Base-by-base conservation (phyloP, 257 asterid species). In the Solanum medicagineum region DNA sequence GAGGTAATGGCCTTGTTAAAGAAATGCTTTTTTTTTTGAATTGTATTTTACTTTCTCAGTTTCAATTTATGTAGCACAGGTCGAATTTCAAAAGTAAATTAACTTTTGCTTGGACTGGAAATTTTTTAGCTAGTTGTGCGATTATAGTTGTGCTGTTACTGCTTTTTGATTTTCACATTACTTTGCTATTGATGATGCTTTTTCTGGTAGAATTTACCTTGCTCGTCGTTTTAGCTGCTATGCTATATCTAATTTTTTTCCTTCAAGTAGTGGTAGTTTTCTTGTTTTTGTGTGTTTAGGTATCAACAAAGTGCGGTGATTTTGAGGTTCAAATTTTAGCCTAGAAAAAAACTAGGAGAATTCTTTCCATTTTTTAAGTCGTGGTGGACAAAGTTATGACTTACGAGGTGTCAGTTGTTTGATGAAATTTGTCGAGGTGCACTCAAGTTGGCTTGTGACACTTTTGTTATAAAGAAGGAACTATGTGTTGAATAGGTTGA, bases 1-100 rank as follows among this genome's bases (percentile, higher is more conserved):
- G 98, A 93, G 98, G 98, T 95, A 70, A 4, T 49, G 20, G 12
- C 8, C 56, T 63, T 63, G 40, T 24, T 63, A 63, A 63, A 24
- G 17, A 63, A 63, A 16, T 63, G 19, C 9, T 9, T 26, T 24
- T 62, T 9, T 26, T 24, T 62, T 60, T 59, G 22, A 3, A n/a
- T 62, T 62, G 0, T n/a, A 59, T 14, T 4, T 11, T 59, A n/a
- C 29, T 59, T n/a, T 59, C 1, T n/a, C 2, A 3, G 19, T 63
- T 15, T 12, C 32, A 60, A n/a, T 60, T 60, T n/a, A n/a, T n/a
- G 32, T 60, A 14, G 4, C 7, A 63, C 70, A 22, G 0, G 6
- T 63, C 0, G 4, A 63, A 22, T 60, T 22, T 60, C 12, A 15
- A 10, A 8, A 10, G 42, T 24, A 8, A 12, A 59, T 59, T 26